Conservation (phyloP, 2,329 filamentous ascomycete genomes). For the Dactylellina drechsleri region DNA sequence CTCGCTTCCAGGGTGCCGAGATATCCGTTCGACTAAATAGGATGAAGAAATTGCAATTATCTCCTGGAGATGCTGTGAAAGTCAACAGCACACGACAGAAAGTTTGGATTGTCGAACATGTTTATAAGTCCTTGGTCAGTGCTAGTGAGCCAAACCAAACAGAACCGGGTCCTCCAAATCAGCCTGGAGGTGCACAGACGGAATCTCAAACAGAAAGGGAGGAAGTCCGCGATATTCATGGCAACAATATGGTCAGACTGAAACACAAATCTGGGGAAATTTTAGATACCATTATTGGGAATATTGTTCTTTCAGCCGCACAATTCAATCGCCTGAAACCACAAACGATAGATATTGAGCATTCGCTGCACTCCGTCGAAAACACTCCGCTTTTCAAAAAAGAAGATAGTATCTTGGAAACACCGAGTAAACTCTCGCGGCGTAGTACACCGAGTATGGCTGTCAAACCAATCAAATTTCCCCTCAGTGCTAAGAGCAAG, state of each 20-base stretch:
- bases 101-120: constrained; percentile 30
- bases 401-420: constrained; percentile 31
- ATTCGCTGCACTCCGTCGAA: constrained; percentile 15
- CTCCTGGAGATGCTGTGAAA: constrained; percentile 16
- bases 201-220: constrained; percentile 33
- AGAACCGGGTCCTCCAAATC: too few species aligned
- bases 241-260: constrained; percentile 33
- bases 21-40: constrained; percentile 18
- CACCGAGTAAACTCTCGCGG: constrained; percentile 22
- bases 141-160: not conserved
- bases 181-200: not conserved
- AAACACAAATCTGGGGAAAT: constrained; percentile 26
- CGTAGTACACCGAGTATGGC: constrained; percentile 25
- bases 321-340: constrained; percentile 24
- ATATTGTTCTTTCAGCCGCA: constrained; percentile 14
- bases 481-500: constrained; percentile 8
- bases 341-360: constrained; percentile 18
- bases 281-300: constrained; percentile 15
- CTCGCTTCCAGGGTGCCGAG: constrained; percentile 22
- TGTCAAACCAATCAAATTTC: constrained; percentile 16
- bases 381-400: constrained; percentile 23
- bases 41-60: constrained; percentile 33
- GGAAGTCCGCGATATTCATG: constrained; percentile 20
- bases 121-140: constrained; percentile 1
- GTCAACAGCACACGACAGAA: constrained; percentile 17